These are phyloP conservation scores for Conidiobolus incongruus DNA, from an alignment of 371 early-diverging fungal genomes.

Conservation along the genomic window DNA sequence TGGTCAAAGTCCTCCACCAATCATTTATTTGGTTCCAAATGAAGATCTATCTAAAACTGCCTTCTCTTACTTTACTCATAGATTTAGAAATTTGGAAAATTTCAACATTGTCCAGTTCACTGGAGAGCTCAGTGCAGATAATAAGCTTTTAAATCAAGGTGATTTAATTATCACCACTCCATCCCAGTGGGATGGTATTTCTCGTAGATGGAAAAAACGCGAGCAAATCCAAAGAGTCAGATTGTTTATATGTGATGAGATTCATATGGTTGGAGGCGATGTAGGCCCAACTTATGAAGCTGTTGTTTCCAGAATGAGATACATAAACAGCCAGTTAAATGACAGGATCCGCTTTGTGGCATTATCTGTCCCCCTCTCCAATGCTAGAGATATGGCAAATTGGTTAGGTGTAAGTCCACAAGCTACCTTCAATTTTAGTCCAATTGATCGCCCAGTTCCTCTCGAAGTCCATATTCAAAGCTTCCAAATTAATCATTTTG, in stretches of 20 bases:
- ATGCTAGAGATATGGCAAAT: constrained; percentile 85
- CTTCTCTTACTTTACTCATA: constrained; percentile 48
- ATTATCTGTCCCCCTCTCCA: constrained; percentile 70
- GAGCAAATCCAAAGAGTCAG: constrained; percentile 73
- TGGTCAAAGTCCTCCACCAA: constrained; percentile 17
- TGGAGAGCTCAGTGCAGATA: constrained; percentile 83
- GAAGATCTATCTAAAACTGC: constrained; percentile 66
- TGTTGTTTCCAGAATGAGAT: constrained; percentile 79
- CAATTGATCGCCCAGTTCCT: constrained; percentile 77
- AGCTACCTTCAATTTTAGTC: constrained; percentile 80
- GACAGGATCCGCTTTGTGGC: constrained; percentile 67
- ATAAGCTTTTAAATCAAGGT: constrained; percentile 63
- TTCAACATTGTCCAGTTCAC: constrained; percentile 52
- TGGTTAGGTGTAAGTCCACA: constrained; percentile 77
- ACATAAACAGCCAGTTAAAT: constrained; percentile 66
- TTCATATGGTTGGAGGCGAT: constrained; percentile 74
- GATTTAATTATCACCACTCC: constrained; percentile 92
- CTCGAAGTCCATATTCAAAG: constrained; percentile 87
- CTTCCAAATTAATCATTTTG: constrained; percentile 70
- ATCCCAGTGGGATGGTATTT: constrained; percentile 93
- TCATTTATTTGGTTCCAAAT: constrained; percentile 87
- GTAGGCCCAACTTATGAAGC: constrained; percentile 78
- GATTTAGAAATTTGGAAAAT: constrained; percentile 16
- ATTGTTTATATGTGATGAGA: constrained; percentile 88
- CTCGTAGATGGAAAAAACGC: constrained; percentile 85